Base-by-base conservation (phyloP, 768 basidiomycete species). In the Exsudoporus frostii region DNA sequence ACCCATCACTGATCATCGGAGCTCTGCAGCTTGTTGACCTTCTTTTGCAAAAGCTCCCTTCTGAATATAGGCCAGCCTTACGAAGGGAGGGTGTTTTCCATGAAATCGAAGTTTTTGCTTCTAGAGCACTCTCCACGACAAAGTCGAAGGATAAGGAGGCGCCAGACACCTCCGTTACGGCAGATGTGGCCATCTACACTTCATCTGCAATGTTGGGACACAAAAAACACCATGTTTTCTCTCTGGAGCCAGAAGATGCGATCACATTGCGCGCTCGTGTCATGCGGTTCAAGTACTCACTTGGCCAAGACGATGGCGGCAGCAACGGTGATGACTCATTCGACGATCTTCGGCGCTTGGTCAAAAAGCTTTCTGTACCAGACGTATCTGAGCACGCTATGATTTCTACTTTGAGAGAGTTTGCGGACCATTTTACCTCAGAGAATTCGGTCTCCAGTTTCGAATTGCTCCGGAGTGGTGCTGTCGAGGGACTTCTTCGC, bases 21-120 rank as follows among this genome's bases (percentile, higher is more conserved):
- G 94, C 92, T 4, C 77, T 98, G 3, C 97, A 98, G 65, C 82
- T 99, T 24, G 92, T 97, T 27, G 97, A 98, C 62, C 74, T 98
- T 24, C 82, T 98, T 8, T 74, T 98, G 46, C 77, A 74, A 64
- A 98, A 97, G 70, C 78, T 93, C 40, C 87, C 92, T 9, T 74
- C 83, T 13, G 79, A 92, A 47, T 98, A 97, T 71, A 85, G 84
- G 64, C 88, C 92, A 17, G 85, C 88, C 0, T 93, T 98, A 79
- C 84, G 91, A 20, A 80, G 95, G 27, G 96, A 99, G 72, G 97
- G 97, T 9, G 97, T 98, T 27, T 86, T 97, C 69, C 90, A 98
- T 70, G 97, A 98, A 68, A 85, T 99, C 34, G 93, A 94, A 59
- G 68, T 74, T 9, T 73, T 95, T 27, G 87, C 92, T 7, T 78